A percentile compares a stretch with the other conserved stretches of the same genome.
These are phyloP conservation scores for Microsporum audouinii DNA, from an alignment of 2,329 filamentous ascomycete genomes.

Conservation along the genomic window DNA sequence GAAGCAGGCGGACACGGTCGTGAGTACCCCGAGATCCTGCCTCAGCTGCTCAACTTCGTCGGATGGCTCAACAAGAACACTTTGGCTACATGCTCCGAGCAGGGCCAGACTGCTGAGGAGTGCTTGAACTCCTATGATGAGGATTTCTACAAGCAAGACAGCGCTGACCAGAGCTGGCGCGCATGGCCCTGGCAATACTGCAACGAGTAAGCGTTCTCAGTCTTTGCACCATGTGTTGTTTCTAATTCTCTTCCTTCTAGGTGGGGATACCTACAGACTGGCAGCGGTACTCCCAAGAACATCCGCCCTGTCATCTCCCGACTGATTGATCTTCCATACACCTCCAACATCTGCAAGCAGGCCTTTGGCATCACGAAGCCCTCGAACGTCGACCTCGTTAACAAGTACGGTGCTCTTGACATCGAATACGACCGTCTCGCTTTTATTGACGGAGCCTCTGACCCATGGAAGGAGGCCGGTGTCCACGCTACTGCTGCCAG, in stretches of 20 bases:
- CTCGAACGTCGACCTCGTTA: constrained; percentile 55
- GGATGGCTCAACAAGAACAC: constrained; percentile 41
- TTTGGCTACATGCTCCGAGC: constrained; percentile 29
- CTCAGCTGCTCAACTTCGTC: constrained; percentile 46
- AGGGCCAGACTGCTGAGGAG: constrained; percentile 35
- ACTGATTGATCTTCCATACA: constrained; percentile 52
- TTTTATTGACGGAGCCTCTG: constrained; percentile 62
- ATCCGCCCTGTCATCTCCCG: constrained; percentile 62
- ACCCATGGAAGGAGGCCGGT: constrained; percentile 68
- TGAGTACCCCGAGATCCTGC: constrained; percentile 34
- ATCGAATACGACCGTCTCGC: constrained; percentile 67
- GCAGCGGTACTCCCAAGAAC: constrained; percentile 53
- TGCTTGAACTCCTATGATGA: constrained; percentile 43
- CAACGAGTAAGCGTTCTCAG: constrained; percentile 26
- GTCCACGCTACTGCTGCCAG: constrained; percentile 55
- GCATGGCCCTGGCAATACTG: constrained; percentile 50
- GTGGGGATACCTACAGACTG: constrained; percentile 72
- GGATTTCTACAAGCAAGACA: constrained; percentile 36
- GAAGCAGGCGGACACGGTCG: constrained; percentile 38
- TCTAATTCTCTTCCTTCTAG: constrained; percentile 22
- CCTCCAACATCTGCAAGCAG: constrained; percentile 50
- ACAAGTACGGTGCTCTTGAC: constrained; percentile 63
- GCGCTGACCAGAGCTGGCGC: constrained; percentile 35
- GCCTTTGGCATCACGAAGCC: constrained; percentile 58
- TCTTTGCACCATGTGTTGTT: not conserved